These are phyloP conservation scores for Bacidia rubella DNA, from an alignment of 495 filamentous ascomycete genomes.

Conservation along the genomic window DNA sequence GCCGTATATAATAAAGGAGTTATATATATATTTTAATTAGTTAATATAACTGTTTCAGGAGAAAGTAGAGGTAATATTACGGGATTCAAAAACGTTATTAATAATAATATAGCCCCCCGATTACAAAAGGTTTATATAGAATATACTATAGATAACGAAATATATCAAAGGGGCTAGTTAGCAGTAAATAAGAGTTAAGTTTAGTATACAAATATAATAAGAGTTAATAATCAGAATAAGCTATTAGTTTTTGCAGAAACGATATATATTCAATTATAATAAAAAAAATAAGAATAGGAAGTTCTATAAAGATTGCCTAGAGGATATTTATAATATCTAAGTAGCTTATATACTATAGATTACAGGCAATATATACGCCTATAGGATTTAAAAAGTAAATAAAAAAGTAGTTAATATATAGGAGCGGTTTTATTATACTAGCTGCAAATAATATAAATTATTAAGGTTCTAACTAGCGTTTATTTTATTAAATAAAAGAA, in stretches of 20 bases:
- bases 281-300: neutral
- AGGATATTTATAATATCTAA: neutral
- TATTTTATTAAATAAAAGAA: neutral
- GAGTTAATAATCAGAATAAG: neutral
- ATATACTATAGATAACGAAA: neutral
- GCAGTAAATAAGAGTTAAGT: neutral
- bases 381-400: neutral
- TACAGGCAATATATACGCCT: too few species aligned
- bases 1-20: neutral
- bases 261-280: neutral
- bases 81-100: too few species aligned
- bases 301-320: neutral
- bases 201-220: neutral
- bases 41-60: too few species aligned
- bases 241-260: neutral
- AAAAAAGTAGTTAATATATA: neutral
- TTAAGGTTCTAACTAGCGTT: neutral
- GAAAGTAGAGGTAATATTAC: too few species aligned
- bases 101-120: too few species aligned
- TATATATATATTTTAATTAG: neutral
- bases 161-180: neutral
- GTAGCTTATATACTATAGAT: neutral
- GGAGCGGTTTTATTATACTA: neutral
- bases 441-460: neutral
- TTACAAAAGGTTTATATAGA: too few species aligned